Base-by-base conservation (phyloP, 1,284 basidiomycete genomes). In the Melampsora larici-populina region DNA sequence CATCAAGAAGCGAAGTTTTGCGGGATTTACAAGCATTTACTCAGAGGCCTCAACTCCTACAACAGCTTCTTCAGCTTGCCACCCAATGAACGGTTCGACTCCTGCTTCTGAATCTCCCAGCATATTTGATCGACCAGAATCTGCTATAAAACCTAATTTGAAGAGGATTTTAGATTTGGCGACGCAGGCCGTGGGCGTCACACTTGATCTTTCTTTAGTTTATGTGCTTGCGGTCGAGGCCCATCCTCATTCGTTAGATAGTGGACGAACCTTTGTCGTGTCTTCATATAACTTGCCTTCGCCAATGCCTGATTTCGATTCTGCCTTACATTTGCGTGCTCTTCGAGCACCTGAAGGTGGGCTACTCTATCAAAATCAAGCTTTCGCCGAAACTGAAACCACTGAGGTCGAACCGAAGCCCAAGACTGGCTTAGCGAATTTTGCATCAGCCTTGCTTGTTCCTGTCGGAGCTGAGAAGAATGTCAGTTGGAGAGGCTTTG, bases 121-220 rank as follows among this genome's bases (percentile, higher is more conserved):
- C n/a, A 79, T 80, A 24, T 79, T 80, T 33, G 80, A 81, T 15
- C 74, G 79, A 49, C 80, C 81, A 33, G 70, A 79, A 40, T 77
- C 79, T 0, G 67, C 74, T 33, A 40, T 80, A 0, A 79, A 78
- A 9, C 64, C 72, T 13, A 80, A 81, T 1, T 64, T 79, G 64
- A 80, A 81, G 15, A 80, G 80, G 51, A 68, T 79, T 17, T 81
- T 82, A 66, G 80, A 81, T 69, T 78, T 80, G 31, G 81, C 81
- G 1, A 80, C 78, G 17, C 66, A 78, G 18, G 68, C 80, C 69
- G 73, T 82, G 51, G 79, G 75, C 40, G 75, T 79, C 40, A 79
- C 80, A 15, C 79, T 82, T 29, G 80, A 79, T 13, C 78, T 82
- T 29, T 78, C 80, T 0, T 72, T 82, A 26, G 79, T 80, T 31